phyloP scores from a whole-genome alignment of 805 yeast genomes.

The Saccharomycopsis fodiens region DNA sequence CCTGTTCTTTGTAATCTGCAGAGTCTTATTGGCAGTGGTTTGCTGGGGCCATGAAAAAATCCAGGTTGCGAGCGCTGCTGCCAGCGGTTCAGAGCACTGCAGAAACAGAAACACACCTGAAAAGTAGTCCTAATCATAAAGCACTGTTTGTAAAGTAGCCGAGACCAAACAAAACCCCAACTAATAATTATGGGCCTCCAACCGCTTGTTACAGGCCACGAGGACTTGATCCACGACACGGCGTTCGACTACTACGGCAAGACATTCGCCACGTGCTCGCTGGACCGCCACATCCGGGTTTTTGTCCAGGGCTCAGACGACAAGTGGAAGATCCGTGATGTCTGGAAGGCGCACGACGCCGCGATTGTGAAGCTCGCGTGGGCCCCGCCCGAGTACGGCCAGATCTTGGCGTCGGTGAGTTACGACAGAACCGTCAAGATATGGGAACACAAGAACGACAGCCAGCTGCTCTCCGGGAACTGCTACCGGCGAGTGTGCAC shows the following conservation, averaged over 20 bases:
- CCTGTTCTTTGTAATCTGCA: background rate
- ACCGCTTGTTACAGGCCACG: conserved; percentile 86
- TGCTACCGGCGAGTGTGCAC: conserved; percentile 76
- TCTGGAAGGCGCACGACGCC: conserved; percentile 94
- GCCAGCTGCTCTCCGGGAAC: conserved; percentile 66
- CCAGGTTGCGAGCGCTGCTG: background rate
- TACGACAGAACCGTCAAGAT: conserved; percentile 83
- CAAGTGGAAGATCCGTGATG: conserved; percentile 77
- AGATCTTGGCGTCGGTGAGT: conserved; percentile 78
- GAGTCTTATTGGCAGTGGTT: no score
- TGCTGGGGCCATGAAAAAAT: no score
- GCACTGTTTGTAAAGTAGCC: background rate
- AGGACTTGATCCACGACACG: conserved; percentile 84
- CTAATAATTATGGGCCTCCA: conserved; percentile 31
- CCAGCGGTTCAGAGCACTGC: background rate
- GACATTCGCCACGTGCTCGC: conserved; percentile 88
- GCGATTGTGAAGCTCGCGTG: conserved; percentile 75
- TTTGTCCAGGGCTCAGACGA: conserved; percentile 44
- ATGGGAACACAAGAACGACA: conserved; percentile 87
- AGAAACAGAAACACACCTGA: background rate
- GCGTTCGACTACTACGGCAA: conserved; percentile 90
- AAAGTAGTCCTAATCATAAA: background rate
- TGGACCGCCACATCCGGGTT: conserved; percentile 89
- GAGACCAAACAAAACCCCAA: background rate
- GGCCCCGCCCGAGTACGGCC: conserved; percentile 94